A percentile compares a stretch with the other conserved stretches of the same genome.
phyloP scores from a whole-genome alignment of 2,329 filamentous ascomycete genomes.

The Penicillium sp. region DNA sequence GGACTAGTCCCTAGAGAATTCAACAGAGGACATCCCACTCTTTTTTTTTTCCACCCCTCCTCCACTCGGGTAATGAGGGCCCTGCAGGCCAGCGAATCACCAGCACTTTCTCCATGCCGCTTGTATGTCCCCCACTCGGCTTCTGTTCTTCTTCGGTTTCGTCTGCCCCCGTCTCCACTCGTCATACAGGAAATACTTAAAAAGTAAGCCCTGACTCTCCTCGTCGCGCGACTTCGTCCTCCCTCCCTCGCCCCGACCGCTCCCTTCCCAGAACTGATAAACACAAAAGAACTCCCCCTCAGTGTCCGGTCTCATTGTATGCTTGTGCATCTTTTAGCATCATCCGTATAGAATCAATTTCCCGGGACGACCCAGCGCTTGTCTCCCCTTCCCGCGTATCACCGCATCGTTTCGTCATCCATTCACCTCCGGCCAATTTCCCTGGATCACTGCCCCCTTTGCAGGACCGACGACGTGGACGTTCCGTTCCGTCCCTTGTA shows the following conservation, averaged over 20 bases:
- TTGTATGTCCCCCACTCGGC: conserved; percentile 30
- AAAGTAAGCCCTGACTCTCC: conserved; percentile 12
- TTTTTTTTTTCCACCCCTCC: neutral
- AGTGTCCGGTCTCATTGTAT: neutral
- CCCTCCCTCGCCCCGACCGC: conserved; percentile 5
- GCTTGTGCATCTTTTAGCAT: neutral
- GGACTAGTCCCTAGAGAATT: conserved; percentile 10
- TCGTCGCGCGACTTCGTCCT: conserved; percentile 15
- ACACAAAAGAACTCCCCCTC: neutral
- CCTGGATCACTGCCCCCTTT: conserved; percentile 11
- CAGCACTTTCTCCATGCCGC: neutral
- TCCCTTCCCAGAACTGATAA: neutral
- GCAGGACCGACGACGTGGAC: neutral
- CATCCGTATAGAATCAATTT: neutral
- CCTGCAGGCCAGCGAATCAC: conserved; percentile 12
- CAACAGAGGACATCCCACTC: conserved; percentile 6
- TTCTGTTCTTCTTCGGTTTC: conserved; percentile 28
- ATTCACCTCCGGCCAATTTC: conserved; percentile 12
- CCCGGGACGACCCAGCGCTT: neutral
- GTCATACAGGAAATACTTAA: conserved; percentile 28
- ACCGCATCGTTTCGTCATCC: conserved; percentile 25
- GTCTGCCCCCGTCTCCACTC: conserved; percentile 27
- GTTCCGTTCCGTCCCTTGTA: neutral
- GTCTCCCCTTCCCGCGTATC: conserved; percentile 14
- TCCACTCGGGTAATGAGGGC: conserved; percentile 22